phyloP scores from a whole-genome alignment of 1,284 basidiomycete genomes.

The Naganishia cerealis region DNA sequence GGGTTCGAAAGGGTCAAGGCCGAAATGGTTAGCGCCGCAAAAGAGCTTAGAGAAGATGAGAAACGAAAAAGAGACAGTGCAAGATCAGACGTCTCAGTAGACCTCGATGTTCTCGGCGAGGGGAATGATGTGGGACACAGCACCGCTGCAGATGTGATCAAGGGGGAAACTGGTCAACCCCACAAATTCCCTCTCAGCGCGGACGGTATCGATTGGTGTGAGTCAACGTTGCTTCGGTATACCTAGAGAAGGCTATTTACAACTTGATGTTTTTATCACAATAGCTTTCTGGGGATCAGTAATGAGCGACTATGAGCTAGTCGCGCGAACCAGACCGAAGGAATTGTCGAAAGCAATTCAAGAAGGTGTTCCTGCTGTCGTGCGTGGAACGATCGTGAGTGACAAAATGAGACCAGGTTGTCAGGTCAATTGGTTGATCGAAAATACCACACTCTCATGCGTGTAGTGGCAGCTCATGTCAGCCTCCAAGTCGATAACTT shows the following conservation, averaged over 20 bases:
- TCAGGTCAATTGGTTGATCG: neutral
- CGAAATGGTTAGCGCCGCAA: constrained; percentile 51
- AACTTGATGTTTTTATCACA: constrained; percentile 37
- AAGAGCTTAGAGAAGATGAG: constrained; percentile 62
- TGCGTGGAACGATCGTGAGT: constrained; percentile 40
- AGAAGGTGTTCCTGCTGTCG: constrained; percentile 75
- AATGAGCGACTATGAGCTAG: constrained; percentile 84
- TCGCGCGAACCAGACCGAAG: constrained; percentile 73
- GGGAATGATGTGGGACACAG: constrained; percentile 56
- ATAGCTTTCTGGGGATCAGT: constrained; percentile 92
- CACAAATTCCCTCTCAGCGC: constrained; percentile 21
- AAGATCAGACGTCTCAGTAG: constrained; percentile 30
- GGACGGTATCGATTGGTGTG: constrained; percentile 66
- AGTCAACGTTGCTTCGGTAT: constrained; percentile 57
- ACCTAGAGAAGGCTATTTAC: constrained; percentile 22
- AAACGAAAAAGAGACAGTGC: constrained; percentile 54
- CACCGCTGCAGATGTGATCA: constrained; percentile 19
- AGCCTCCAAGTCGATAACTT: constrained; percentile 81
- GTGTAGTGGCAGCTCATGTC: constrained; percentile 92
- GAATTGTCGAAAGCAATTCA: constrained; percentile 87
- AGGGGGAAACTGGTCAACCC: constrained; percentile 1
- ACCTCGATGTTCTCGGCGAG: constrained; percentile 52
- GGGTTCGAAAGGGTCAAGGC: constrained; percentile 50
- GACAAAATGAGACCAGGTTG: neutral
- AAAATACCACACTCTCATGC: constrained; percentile 32